phyloP scores from a whole-genome alignment of 768 basidiomycete genomes.

The Mycena vulgaris region DNA sequence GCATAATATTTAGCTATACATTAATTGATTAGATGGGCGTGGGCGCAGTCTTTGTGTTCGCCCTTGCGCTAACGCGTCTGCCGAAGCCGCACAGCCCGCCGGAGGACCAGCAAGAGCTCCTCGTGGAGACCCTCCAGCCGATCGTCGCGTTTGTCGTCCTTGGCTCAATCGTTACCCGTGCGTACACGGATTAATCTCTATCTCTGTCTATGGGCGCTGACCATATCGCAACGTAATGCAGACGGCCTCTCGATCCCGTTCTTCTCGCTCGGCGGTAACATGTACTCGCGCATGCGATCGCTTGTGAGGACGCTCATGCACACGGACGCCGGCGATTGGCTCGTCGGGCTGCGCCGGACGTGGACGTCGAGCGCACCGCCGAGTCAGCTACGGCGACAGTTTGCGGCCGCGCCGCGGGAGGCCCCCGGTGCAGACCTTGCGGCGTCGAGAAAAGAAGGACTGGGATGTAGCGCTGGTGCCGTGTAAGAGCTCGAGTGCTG shows the following conservation, averaged over 20 bases:
- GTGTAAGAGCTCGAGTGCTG: background rate
- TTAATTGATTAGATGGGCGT: slow-evolving; percentile 82
- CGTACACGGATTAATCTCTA: slow-evolving; percentile 42
- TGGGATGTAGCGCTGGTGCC: no score
- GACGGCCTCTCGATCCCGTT: slow-evolving; percentile 80
- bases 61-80: slow-evolving; percentile 75
- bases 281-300: slow-evolving; percentile 63
- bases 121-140: slow-evolving; percentile 83
- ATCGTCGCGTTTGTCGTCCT: slow-evolving; percentile 92
- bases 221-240: slow-evolving; percentile 38
- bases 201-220: no score
- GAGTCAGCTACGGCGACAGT: background rate
- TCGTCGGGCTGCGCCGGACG: background rate
- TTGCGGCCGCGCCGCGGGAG: background rate
- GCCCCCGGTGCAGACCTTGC: background rate
- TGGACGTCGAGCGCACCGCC: background rate
- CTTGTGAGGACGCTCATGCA: slow-evolving; percentile 61
- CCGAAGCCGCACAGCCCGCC: slow-evolving; percentile 74
- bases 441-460: no score
- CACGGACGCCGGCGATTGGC: background rate
- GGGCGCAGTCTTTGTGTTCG: slow-evolving; percentile 90
- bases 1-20: no score
- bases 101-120: slow-evolving; percentile 75
- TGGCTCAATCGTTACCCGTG: slow-evolving; percentile 87
- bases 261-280: slow-evolving; percentile 67